Evolutionary conservation across 176 grass and related monocot genomes (phyloP).

Genomic region (Raddia distichophylla): DNA sequence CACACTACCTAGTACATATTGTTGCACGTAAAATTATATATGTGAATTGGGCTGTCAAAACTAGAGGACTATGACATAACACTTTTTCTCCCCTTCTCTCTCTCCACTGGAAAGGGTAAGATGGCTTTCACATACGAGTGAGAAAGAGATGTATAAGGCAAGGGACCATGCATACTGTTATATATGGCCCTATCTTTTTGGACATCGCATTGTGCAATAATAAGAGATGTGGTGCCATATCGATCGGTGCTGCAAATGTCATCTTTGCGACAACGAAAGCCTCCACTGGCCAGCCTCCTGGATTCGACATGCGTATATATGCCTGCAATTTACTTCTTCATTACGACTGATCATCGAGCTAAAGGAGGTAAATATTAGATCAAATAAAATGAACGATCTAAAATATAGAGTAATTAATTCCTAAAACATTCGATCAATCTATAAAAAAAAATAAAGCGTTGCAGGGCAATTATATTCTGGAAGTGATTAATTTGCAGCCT

Average conservation of each 20-base stretch:
- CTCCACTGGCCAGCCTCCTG: conserved; percentile 1
- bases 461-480: too few relatives aligned
- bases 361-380: too few relatives aligned
- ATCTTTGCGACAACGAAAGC: conserved; percentile 7
- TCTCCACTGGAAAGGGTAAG: background rate
- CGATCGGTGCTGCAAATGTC: conserved; percentile 25
- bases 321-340: too few relatives aligned
- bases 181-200: background rate
- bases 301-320: conserved; percentile 1
- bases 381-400: too few relatives aligned
- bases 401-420: too few relatives aligned
- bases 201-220: background rate
- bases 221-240: conserved; percentile 9
- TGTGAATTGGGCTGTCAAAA: background rate
- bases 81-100: background rate
- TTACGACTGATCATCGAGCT: too few relatives aligned
- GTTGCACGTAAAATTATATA: background rate
- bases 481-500: background rate
- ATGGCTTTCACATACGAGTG: background rate
- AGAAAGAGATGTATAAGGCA: background rate
- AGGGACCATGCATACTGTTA: background rate
- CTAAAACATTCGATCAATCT: too few relatives aligned
- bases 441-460: too few relatives aligned
- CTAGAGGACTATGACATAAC: background rate
- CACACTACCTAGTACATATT: background rate